Evolutionary conservation across 1,139 yeast species (phyloP), one percentile per base, ranked within the genome.

Genomic region (Geotrichum histeridarum): DNA sequence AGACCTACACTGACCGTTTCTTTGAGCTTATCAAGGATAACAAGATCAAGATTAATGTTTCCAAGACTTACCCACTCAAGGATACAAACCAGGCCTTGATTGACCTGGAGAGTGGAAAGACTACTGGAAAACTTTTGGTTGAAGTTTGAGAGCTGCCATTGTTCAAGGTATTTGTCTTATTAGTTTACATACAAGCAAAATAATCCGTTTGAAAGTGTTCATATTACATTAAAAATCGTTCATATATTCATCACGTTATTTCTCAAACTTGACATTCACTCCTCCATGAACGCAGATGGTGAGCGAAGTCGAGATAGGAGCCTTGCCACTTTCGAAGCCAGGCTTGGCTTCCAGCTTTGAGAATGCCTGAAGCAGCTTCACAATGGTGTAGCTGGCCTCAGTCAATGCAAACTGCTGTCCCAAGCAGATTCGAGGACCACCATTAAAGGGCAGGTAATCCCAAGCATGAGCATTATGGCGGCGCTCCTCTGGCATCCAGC

Each of bases 81-180:
- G 86, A 88, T 32, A 86, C 86, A 62, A 73, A 69, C 36, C 67
- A 74, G 54, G 96, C 93, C 1, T 81, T 94, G 22, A 66, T 71
- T 47, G 84, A 77, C 37, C 72, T 89, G 58, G 96, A 88, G 68
- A 72, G 79, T 11, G 83, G 96, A 63, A 78, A 74, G 62, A 86
- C 96, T 41, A 80, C 86, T 2, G 97, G 97, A 50, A 89, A 87
- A 69, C 72, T 87, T 56, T 70, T 85, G 9, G 71, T 89, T 57
- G 76, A 78, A 64, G 79, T 84, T 38, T 55, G 22, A 22, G 27
- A 22, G 5, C 27, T 22, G 27, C 5, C 5, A 22, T 22, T 22
- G 27, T 22, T 22, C 27, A 3, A 22, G 5, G 27, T 22, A 22
- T 22, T 22, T 22, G 27, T 22, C 27, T 3, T 22, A 22, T 5